Conservation (phyloP, 352 stramenopile genomes). For the Globisporangium irregulare region DNA sequence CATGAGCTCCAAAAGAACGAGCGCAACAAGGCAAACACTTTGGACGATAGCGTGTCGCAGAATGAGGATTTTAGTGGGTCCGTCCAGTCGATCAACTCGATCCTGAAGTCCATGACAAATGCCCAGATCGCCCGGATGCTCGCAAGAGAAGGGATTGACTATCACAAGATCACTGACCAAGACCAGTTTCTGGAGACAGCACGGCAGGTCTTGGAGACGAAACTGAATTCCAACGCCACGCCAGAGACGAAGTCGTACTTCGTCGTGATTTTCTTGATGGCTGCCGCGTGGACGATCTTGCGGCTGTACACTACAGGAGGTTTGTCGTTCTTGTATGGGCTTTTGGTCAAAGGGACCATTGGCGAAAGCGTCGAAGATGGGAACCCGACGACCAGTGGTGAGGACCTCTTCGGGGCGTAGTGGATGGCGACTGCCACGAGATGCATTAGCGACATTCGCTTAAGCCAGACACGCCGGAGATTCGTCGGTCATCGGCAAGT, state of each 20-base stretch:
- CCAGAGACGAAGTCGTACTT: conserved; percentile 42
- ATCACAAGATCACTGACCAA: conserved; percentile 69
- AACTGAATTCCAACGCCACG: conserved; percentile 33
- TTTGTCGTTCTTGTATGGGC: conserved; percentile 22
- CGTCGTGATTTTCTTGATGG: conserved; percentile 53
- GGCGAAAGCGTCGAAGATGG: neutral
- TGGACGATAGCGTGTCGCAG: conserved; percentile 7
- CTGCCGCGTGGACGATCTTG: conserved; percentile 60
- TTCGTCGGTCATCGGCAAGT: neutral
- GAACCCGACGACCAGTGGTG: neutral
- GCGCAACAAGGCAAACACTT: conserved; percentile 27
- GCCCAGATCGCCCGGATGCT: conserved; percentile 67
- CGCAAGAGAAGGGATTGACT: conserved; percentile 62
- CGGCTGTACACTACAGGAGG: conserved; percentile 69
- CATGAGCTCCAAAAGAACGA: conserved; percentile 78
- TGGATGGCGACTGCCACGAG: neutral
- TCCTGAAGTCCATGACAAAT: conserved; percentile 77
- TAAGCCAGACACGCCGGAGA: neutral
- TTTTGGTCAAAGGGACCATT: neutral
- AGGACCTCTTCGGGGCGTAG: conserved; percentile 17
- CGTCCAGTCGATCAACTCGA: conserved; percentile 55
- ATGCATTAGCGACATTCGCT: neutral
- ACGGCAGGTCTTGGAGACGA: conserved; percentile 58
- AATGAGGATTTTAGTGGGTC: conserved; percentile 16
- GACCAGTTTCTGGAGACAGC: conserved; percentile 76